Conservation (phyloP, 305 asterid genomes). For the Ruellia speciosa region DNA sequence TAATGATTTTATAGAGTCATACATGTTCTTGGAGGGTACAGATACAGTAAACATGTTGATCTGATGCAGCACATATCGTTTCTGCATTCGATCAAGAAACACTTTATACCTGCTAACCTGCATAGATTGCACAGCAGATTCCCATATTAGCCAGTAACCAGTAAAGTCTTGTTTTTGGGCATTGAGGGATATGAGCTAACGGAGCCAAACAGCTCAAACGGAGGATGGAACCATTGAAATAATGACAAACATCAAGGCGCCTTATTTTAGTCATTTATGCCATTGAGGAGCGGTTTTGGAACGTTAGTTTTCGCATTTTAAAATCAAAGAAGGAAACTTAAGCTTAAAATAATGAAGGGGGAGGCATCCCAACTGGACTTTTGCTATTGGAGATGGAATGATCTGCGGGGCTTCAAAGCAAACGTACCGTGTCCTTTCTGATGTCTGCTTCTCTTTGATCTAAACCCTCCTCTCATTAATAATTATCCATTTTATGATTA, state of each 20-base stretch:
- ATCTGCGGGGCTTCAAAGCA: conserved; percentile 36
- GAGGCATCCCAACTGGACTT: conserved; percentile 34
- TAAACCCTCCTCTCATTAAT: conserved; percentile 18
- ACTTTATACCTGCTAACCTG: too few species aligned
- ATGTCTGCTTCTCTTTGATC: conserved; percentile 31
- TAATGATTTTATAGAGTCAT: neutral
- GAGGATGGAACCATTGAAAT: conserved; percentile 19
- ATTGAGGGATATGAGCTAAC: neutral
- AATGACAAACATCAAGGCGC: conserved; percentile 28
- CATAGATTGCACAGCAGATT: too few species aligned
- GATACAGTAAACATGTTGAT: too few species aligned
- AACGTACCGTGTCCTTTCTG: conserved; percentile 37
- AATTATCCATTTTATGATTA: conserved; percentile 22
- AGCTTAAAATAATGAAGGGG: conserved; percentile 19
- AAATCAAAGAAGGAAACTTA: conserved; percentile 15
- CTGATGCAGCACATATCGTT: too few species aligned
- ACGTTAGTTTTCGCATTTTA: conserved; percentile 26
- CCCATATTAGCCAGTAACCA: too few species aligned
- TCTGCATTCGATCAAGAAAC: too few species aligned
- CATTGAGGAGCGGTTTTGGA: conserved; percentile 31
- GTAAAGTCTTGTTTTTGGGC: too few species aligned
- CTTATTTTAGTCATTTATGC: conserved; percentile 21
- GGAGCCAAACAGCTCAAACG: conserved; percentile 16
- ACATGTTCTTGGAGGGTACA: neutral
- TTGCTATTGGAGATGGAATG: conserved; percentile 47